These are phyloP conservation scores for Colletotrichum destructivum DNA, from an alignment of 2,329 filamentous ascomycete species.

Conservation along the genomic window DNA sequence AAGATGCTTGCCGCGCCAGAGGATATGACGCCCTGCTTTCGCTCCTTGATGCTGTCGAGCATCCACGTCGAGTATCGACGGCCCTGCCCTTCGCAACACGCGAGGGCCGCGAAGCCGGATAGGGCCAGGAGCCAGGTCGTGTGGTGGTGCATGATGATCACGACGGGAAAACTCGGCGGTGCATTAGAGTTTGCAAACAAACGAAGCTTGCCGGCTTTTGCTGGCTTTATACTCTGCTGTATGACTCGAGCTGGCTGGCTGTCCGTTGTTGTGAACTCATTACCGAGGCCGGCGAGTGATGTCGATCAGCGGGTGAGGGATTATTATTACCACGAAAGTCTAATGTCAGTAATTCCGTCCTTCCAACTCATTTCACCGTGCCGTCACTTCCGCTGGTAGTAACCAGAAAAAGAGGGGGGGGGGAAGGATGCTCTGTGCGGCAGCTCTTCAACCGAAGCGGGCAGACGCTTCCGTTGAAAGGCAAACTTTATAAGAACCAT, in stretches of 20 bases:
- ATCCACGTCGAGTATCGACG: conserved; percentile 44
- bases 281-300: neutral
- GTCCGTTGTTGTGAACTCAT: neutral
- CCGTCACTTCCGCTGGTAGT: neutral
- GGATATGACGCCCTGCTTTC: conserved; percentile 45
- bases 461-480: too few relatives aligned
- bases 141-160: conserved; percentile 1
- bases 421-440: neutral
- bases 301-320: neutral
- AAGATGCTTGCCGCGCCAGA: conserved; percentile 45
- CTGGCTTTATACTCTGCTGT: neutral
- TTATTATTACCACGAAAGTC: neutral
- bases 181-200: neutral
- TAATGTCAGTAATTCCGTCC: too few relatives aligned
- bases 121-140: conserved; percentile 15
- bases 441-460: neutral
- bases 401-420: too few relatives aligned
- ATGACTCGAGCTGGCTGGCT: neutral
- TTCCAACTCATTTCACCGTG: neutral
- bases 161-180: neutral
- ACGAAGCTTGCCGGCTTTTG: neutral
- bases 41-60: conserved; percentile 47
- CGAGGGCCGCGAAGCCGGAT: conserved; percentile 9
- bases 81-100: conserved; percentile 3
- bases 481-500: too few relatives aligned